A percentile compares a stretch with the other conserved stretches of the same genome.
Conservation (phyloP, 2,329 filamentous ascomycete species). For the Stenocarpella maydis region DNA sequence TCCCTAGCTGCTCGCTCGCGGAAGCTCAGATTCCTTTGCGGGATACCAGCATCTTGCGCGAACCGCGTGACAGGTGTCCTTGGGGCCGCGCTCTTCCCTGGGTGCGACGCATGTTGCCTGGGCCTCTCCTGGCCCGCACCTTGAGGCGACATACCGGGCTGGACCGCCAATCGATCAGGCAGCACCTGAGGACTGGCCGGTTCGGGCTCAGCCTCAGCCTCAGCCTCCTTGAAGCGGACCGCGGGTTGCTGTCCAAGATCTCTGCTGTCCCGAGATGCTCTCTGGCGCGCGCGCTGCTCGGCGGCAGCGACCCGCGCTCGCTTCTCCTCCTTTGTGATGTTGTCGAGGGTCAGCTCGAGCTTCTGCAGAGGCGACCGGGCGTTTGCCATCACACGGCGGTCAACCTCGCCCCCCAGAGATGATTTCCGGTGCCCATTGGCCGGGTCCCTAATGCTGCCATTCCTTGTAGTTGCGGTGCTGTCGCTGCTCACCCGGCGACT, state of each 20-base stretch:
- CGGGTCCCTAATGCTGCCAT: constrained; percentile 41
- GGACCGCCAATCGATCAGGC: constrained; percentile 40
- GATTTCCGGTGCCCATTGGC: constrained; percentile 46
- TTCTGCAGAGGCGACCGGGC: constrained; percentile 92
- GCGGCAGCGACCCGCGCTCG: constrained; percentile 84
- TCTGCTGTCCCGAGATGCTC: constrained; percentile 48
- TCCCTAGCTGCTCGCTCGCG: constrained; percentile 63
- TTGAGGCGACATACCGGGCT: constrained; percentile 41
- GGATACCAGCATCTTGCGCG: constrained; percentile 46
- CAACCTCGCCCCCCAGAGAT: constrained; percentile 49
- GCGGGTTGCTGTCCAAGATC: constrained; percentile 42
- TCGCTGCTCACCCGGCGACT: constrained; percentile 39
- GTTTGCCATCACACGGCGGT: constrained; percentile 71
- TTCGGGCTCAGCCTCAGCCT: constrained; percentile 39
- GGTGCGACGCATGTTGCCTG: constrained; percentile 40
- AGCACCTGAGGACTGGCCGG: constrained; percentile 38
- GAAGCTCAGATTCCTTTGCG: constrained; percentile 66
- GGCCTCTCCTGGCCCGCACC: constrained; percentile 38
- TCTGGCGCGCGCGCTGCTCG: constrained; percentile 76
- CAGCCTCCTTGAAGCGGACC: constrained; percentile 45
- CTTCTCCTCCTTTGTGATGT: constrained; percentile 96
- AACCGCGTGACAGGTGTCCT: constrained; percentile 39
- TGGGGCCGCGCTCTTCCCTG: constrained; percentile 41
- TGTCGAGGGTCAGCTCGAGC: constrained; percentile 88
- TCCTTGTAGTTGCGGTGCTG: constrained; percentile 38